Percentiles rank a stretch among this genome's conserved stretches.
Evolutionary conservation across 768 basidiomycete genomes (phyloP).

Genomic region (Leccinum rimulosum): DNA sequence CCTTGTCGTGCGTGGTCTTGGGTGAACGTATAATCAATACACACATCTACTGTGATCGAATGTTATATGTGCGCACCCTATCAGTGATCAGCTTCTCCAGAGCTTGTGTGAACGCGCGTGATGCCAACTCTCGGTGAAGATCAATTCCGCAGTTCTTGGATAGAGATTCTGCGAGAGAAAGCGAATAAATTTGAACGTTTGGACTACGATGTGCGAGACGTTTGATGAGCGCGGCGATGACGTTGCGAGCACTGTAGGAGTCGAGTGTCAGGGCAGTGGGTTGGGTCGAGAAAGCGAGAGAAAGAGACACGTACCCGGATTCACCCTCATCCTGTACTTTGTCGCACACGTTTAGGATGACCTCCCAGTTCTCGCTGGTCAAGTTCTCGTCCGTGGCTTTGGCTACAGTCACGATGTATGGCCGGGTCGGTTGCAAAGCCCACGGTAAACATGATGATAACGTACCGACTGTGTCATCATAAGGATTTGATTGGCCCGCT

Average conservation of each 20-base stretch:
- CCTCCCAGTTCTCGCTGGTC: conserved; percentile 93
- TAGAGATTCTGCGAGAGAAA: conserved; percentile 83
- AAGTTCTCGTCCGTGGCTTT: conserved; percentile 99
- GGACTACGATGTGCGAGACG: conserved; percentile 92
- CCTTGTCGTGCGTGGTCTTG: conserved; percentile 89
- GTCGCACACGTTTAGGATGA: conserved; percentile 92
- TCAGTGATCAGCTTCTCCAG: conserved; percentile 86
- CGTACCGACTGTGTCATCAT: conserved; percentile 91
- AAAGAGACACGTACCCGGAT: conserved; percentile 55
- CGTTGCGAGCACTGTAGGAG: conserved; percentile 73
- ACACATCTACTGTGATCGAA: background rate
- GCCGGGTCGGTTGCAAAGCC: conserved; percentile 5
- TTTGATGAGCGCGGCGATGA: conserved; percentile 81
- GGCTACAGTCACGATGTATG: conserved; percentile 41
- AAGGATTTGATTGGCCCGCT: conserved; percentile 65
- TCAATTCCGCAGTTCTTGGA: conserved; percentile 87
- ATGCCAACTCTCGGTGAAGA: conserved; percentile 83
- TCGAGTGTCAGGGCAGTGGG: conserved; percentile 16
- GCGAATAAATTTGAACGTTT: conserved; percentile 93
- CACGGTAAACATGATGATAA: conserved; percentile 19
- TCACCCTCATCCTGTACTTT: conserved; percentile 91
- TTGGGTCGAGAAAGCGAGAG: background rate
- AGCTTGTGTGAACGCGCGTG: conserved; percentile 86
- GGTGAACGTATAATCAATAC: conserved; percentile 13
- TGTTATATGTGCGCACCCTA: conserved; percentile 51